phyloP scores from a whole-genome alignment of 2,329 filamentous ascomycete species.

The Tolypocladium cylindrosporum region DNA sequence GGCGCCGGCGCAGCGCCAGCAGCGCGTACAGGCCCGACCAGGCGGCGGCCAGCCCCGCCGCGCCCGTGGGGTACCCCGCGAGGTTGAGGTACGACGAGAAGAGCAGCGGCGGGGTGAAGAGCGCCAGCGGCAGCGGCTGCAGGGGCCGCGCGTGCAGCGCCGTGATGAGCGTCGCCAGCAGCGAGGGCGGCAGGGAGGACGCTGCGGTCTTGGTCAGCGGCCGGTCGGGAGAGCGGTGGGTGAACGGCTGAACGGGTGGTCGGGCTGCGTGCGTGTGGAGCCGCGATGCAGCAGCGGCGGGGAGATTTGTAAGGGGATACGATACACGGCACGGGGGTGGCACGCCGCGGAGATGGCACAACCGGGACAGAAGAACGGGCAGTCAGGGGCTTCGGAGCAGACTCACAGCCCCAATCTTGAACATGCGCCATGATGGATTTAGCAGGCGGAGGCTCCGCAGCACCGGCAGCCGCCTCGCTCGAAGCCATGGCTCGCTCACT shows the following conservation, averaged over 20 bases:
- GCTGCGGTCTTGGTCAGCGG: conserved; percentile 21
- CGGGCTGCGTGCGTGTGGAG: not conserved
- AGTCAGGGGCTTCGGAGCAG: not conserved
- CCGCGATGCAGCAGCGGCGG: not conserved
- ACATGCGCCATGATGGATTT: conserved; percentile 24
- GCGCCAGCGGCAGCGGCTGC: conserved; percentile 39
- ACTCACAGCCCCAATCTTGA: conserved; percentile 41
- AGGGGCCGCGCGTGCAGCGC: conserved; percentile 46
- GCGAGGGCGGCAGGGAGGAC: conserved; percentile 42
- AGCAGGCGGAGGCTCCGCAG: conserved; percentile 11
- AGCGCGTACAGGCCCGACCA: conserved; percentile 49
- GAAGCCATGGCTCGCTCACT: not conserved
- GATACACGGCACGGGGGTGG: not conserved
- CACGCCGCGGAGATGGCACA: not conserved
- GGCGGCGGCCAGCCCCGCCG: conserved; percentile 44
- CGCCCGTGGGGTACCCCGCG: conserved; percentile 46
- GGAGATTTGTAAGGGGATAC: not conserved
- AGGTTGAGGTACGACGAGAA: conserved; percentile 51
- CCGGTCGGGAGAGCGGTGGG: not conserved
- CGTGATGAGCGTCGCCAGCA: conserved; percentile 45
- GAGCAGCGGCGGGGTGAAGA: conserved; percentile 41
- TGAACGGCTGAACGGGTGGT: not conserved
- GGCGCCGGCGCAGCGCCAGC: conserved; percentile 39
- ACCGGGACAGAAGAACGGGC: not conserved
- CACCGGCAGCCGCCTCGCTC: not conserved